Base-by-base conservation (phyloP, 2,329 filamentous ascomycete genomes). In the Balansia obtecta region DNA sequence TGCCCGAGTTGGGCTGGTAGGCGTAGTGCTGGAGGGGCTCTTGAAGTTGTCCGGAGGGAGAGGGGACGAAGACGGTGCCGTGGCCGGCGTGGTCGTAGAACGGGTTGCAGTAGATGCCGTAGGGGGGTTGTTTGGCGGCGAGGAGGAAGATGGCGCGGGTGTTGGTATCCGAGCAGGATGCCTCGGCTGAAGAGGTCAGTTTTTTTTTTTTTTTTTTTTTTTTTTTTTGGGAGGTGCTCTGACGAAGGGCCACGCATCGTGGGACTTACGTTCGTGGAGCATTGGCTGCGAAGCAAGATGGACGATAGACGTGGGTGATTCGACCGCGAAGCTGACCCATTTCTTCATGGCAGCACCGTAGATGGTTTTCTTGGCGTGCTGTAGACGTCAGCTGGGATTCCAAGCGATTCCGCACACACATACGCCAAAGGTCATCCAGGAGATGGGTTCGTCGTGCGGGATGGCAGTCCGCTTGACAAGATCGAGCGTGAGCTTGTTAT, bases 281-380 rank as follows among this genome's bases (percentile, higher is more conserved):
- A 95, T 84, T 2, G 85, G 76, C 65, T 88, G 82, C 13, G 88
- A 88, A 43, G 75, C 74, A 64, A 85, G 77, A 58, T 93, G 88
- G 45, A 80, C 69, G 56, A 95, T 93, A 46, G 88, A 80, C 2
- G 80, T 83, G 2, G 88, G 85, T 57, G 79, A 83, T 59, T 83
- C 79, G 60, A 94, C 85, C 44, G 81, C 73, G 66, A 87, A 91
- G 64, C 85, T 89, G 46, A 84, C 84, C 87, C 88, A 95, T 65
- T 89, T 91, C 75, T 95, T 95, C 87, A 93, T 93, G 53, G 87
- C 86, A 3, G 88, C 83, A 60, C 88, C 88, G 66, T 95, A 95
- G 53, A 95, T 83, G 64, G 86, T 85, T 68, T 88, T 91, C 62
- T 84, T 86, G 54, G 77, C 72, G 68, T 94, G 87, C 83, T 91